Base-by-base conservation (phyloP, 345 rosid species). In the Combretum micranthum region DNA sequence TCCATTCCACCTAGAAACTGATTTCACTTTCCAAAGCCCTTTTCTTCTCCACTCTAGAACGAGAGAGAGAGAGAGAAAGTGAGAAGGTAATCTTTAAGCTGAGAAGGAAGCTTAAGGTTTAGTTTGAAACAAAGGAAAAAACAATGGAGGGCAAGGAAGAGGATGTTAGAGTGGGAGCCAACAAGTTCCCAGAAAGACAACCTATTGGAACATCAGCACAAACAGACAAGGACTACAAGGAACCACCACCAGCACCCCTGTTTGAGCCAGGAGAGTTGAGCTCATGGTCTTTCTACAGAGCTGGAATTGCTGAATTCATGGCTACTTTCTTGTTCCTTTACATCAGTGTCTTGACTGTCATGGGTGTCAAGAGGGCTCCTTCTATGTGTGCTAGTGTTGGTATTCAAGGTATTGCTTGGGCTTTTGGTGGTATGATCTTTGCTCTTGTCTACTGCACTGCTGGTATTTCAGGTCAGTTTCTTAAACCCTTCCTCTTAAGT, bases 391-490 rank as follows among this genome's bases (percentile, higher is more conserved):
- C 69, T 45, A 62, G 82, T 23, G 88, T 85, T 2, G 91, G 88
- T 43, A 72, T 85, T 53, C 91, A 85, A 66, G 91, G 91, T 42
- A 82, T 84, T 55, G 82, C 91, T 45, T 82, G 91, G 91, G 83
- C 87, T 44, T 85, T 85, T 44, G 91, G 91, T 49, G 91, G 91
- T 65, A 85, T 82, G 88, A 85, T 85, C 76, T 85, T 85, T 52
- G 83, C 85, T 20, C 91, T 84, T 61, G 91, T 84, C 54, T 84
- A 84, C 82, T 81, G 82, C 63, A 85, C 91, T 59, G 86, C 91
- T 18, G 88, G 91, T 48, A 80, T 85, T 62, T 85, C 91, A 54
- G 88, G 91, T 81, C 20, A 60, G 56, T 18, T 50, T 11, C n/a
- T 42, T n/a, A 22, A 15, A 21, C 2, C 46, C 23, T 4, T 10